Evolutionary conservation across 164 flowering plant species (phyloP), one percentile per base, ranked within the genome.

Genomic region (Magnolia officinalis): DNA sequence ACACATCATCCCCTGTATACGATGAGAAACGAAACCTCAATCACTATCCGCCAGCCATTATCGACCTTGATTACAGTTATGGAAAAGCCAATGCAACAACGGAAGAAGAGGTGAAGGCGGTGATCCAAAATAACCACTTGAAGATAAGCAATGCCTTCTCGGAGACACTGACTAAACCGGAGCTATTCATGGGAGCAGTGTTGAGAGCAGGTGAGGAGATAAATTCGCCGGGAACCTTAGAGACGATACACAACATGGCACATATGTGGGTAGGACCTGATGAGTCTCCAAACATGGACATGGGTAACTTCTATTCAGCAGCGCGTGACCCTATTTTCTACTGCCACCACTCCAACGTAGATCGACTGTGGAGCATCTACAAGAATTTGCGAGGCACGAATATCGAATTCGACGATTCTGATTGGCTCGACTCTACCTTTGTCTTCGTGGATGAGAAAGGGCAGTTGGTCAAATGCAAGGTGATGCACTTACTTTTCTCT

Each of bases 271-370:
- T n/a, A 9, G 72, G 72, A 11, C 58, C 58, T 18, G 55, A 45
- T 1, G 2, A 49, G 52, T 4, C 20, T 11, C 72, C 72, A n/a
- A 9, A 45, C 26, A 45, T 45, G 55, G 59, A 70, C 59, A 45
- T 70, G 72, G 72, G 72, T 24, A 50, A 49, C 72, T 70, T 70
- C 31, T 70, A 45, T 55, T 18, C 72, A 8, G 72, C 72, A 0
- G 72, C 58, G 23, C 58, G 58, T 2, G 72, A 70, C 55, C 55
- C 58, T 20, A 7, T 70, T 21, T 70, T 70, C 26, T 70, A 20
- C 72, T 45, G 72, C 55, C 72, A 70, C 58, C 72, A 70, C 58
- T 45, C 58, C 4, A 70, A 70, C 29, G 72, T 70, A 2, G 72
- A 70, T 49, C 52, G 72, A n/a, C 8, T 70, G 52, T 50, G 72